These are phyloP conservation scores for Venturia aucupariae DNA, from an alignment of 2,329 filamentous ascomycete genomes.

Conservation along the genomic window DNA sequence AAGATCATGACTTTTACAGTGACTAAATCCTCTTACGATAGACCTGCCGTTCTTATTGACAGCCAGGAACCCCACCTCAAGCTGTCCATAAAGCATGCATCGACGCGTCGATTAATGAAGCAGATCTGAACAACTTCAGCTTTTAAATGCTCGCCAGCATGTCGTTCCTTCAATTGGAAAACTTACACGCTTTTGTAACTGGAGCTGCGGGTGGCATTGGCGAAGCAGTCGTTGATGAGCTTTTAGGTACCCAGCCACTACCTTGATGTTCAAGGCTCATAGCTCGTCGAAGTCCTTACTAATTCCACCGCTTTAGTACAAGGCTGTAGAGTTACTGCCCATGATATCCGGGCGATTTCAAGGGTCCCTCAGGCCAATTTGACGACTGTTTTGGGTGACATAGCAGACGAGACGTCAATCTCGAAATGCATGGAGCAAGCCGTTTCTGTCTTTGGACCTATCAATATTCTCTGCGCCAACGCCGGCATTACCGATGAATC, in stretches of 20 bases:
- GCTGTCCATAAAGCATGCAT: neutral
- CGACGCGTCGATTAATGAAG: neutral
- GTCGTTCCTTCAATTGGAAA: constrained; percentile 41
- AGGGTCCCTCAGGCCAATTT: constrained; percentile 28
- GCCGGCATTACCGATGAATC: constrained; percentile 44
- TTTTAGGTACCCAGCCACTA: constrained; percentile 33
- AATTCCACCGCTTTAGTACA: constrained; percentile 30
- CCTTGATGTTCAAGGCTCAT: constrained; percentile 17
- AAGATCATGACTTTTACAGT: neutral
- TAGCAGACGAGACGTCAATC: constrained; percentile 39
- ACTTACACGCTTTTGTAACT: constrained; percentile 45
- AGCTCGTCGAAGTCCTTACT: neutral
- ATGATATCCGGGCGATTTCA: constrained; percentile 35
- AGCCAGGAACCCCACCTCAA: neutral
- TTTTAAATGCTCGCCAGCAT: constrained; percentile 16
- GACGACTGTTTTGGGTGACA: constrained; percentile 37
- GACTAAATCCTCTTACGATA: neutral
- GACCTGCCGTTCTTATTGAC: neutral
- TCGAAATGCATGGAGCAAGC: constrained; percentile 33
- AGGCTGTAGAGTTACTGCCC: constrained; percentile 46
- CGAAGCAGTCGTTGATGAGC: constrained; percentile 40
- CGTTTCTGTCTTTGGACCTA: constrained; percentile 37
- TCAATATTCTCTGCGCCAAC: constrained; percentile 45
- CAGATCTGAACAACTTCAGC: neutral
- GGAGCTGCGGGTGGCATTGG: constrained; percentile 46